phyloP scores from a whole-genome alignment of 176 grass and related monocot genomes.

The Neostapfia colusana region DNA sequence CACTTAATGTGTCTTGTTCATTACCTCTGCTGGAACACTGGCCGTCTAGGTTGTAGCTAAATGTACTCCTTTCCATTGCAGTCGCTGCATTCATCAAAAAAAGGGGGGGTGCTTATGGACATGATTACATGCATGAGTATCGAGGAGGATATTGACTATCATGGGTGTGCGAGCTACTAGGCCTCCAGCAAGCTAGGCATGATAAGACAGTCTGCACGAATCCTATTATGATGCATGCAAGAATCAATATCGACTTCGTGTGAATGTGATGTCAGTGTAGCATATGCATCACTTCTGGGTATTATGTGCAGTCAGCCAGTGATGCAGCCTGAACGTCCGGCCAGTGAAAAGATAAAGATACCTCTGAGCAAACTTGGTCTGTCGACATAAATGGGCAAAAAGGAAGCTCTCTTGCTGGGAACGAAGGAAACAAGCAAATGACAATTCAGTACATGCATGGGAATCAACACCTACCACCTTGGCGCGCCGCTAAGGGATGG shows the following conservation, averaged over 20 bases:
- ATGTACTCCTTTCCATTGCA: background rate
- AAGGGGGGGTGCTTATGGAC: background rate
- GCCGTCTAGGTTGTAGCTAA: no score
- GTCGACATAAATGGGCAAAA: background rate
- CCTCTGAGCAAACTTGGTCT: slow-evolving; percentile 25
- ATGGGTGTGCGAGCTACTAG: background rate
- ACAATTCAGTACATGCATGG: background rate
- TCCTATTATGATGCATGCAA: slow-evolving; percentile 3
- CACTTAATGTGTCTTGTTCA: slow-evolving; percentile 29
- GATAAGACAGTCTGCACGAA: background rate
- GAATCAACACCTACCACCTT: background rate
- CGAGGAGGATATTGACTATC: slow-evolving; percentile 1
- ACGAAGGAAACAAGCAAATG: slow-evolving; percentile 14
- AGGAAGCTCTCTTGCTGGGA: background rate
- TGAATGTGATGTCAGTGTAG: slow-evolving; percentile 22
- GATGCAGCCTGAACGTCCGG: slow-evolving; percentile 24
- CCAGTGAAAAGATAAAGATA: slow-evolving; percentile 20
- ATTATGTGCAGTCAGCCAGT: slow-evolving; percentile 44
- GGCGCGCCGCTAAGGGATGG: background rate
- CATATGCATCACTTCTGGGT: slow-evolving; percentile 35
- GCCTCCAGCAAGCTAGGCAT: slow-evolving; percentile 16
- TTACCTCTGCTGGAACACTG: background rate
- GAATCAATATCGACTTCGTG: slow-evolving; percentile 7
- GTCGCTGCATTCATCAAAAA: background rate
- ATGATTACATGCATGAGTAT: slow-evolving; percentile 3